Evolutionary conservation across 2,329 filamentous ascomycete genomes (phyloP).

Genomic region (Cylindrodendrum hubeiense): DNA sequence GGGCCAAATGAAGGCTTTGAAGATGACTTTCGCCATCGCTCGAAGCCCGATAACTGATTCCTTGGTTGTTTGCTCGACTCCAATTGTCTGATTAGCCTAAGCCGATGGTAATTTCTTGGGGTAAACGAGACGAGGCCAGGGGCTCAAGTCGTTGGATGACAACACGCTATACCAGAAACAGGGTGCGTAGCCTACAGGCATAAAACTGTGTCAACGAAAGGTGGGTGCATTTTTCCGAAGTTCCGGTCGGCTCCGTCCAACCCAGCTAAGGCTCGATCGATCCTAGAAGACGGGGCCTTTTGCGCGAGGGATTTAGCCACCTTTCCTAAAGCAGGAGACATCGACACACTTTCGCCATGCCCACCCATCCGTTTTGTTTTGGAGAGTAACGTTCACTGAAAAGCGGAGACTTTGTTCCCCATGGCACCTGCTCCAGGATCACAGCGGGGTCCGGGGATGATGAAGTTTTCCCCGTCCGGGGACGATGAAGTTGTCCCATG

Average conservation of each 20-base stretch:
- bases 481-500: neutral
- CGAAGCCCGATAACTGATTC: neutral
- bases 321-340: neutral
- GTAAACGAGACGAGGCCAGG: too few species aligned
- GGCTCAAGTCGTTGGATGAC: too few species aligned
- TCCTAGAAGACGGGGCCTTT: neutral
- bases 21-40: neutral
- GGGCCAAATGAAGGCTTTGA: neutral
- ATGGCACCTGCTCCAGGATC: neutral
- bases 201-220: neutral
- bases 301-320: neutral
- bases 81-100: too few species aligned
- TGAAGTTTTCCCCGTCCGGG: neutral
- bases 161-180: neutral
- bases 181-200: slow-evolving; percentile 14
- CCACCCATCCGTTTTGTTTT: neutral
- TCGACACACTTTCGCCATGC: neutral
- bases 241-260: neutral
- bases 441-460: neutral
- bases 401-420: neutral
- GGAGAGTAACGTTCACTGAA: neutral
- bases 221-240: neutral
- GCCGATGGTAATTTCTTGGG: too few species aligned
- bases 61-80: neutral
- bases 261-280: neutral